Base-by-base conservation (phyloP, 1,139 yeast genomes). In the Sugiyamaella japonica region DNA sequence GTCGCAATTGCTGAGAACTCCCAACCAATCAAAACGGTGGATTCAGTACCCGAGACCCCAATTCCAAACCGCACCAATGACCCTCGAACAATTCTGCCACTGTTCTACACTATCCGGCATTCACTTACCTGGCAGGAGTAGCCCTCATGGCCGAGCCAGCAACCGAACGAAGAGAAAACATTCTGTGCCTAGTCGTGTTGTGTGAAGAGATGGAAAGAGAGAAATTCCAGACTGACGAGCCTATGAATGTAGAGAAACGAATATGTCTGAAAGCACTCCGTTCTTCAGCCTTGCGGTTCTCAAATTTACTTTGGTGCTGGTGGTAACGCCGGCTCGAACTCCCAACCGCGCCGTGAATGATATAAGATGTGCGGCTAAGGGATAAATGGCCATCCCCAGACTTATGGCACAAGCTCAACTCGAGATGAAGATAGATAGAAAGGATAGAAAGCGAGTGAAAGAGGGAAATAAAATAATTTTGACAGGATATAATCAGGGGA, bases 131-230 rank as follows among this genome's bases (percentile, higher is more conserved):
- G 50, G 61, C 57, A 47, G 58, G 48, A 41, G 58, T 42, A 43
- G 54, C 57, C 48, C 61, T 53, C 50, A 53, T 50, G 50, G 65
- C 60, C 48, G 66, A 59, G 57, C 63, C 62, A 55, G 64, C 63
- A 61, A 61, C 61, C 50, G 67, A 52, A 53, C 69, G 67, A 61
- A 66, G 63, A 52, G 69, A 66, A 55, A 63, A 63, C 69, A 66
- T 66, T 38, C 20, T 23, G 15, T 31, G 9, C 23, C 41, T 45
- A 29, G 13, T 45, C 41, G 20, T 45, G 20, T n/a, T 36, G 23
- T 15, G 12, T 17, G 13, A 45, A 36, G 49, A 34, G 40, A 17
- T 41, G 36, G 23, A 15, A 29, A 34, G 48, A 23, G 46, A 36
- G 49, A 45, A 45, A 34, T 36, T 42, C 41, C 17, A 23, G 16